Evolutionary conservation across 1,139 yeast genomes (phyloP).

Genomic region (Groenewaldozyma auringiensis): DNA sequence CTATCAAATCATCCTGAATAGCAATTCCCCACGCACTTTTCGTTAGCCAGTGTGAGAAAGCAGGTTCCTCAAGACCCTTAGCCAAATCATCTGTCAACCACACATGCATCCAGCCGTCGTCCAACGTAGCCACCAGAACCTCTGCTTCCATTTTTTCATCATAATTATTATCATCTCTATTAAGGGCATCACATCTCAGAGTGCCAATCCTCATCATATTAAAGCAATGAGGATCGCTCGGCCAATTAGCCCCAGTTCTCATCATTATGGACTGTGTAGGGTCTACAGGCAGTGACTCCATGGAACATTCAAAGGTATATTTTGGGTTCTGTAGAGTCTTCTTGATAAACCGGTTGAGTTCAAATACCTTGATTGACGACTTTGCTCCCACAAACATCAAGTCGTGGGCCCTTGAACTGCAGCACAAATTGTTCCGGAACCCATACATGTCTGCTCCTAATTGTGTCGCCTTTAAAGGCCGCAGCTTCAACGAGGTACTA

Average conservation of each 20-base stretch:
- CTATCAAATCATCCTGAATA: slow-evolving; percentile 35
- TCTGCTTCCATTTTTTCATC: slow-evolving; percentile 24
- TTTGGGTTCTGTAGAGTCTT: slow-evolving; percentile 12
- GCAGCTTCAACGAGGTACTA: neutral
- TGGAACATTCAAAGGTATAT: slow-evolving; percentile 1
- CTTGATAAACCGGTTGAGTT: slow-evolving; percentile 16
- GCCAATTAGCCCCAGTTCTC: slow-evolving; percentile 24
- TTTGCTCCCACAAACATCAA: slow-evolving; percentile 19
- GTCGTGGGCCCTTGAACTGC: slow-evolving; percentile 4
- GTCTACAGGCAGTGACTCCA: slow-evolving; percentile 17
- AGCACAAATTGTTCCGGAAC: slow-evolving; percentile 4
- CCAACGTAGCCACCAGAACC: slow-evolving; percentile 44
- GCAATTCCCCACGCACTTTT: slow-evolving; percentile 66
- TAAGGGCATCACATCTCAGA: slow-evolving; percentile 6
- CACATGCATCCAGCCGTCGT: slow-evolving; percentile 48
- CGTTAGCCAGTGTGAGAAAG: neutral
- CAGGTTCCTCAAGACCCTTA: slow-evolving; percentile 2
- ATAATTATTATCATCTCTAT: neutral
- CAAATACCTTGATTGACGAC: slow-evolving; percentile 16
- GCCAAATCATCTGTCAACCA: slow-evolving; percentile 34
- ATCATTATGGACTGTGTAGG: slow-evolving; percentile 13
- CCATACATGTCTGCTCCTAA: neutral
- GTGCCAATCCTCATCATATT: slow-evolving; percentile 38
- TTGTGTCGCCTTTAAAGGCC: neutral
- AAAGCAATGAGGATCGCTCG: slow-evolving; percentile 45